Evolutionary conservation across 768 basidiomycete genomes (phyloP).

Genomic region (Podaxis sp.): DNA sequence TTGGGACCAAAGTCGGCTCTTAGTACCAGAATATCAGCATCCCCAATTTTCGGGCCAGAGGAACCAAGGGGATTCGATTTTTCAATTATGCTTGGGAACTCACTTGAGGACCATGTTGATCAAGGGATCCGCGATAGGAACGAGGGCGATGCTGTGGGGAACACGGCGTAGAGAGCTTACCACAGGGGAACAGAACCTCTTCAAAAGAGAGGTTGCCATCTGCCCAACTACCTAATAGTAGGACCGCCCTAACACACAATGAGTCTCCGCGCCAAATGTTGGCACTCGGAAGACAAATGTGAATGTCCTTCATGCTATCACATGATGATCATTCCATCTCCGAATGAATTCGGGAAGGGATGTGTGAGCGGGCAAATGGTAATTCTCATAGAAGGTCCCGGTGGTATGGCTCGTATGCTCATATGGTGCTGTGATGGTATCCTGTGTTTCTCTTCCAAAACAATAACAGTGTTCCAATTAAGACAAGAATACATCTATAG

Average conservation of each 20-base stretch:
- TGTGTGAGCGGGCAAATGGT: neutral
- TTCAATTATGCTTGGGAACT: conserved; percentile 4
- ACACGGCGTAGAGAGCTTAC: neutral
- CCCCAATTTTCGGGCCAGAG: neutral
- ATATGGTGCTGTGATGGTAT: neutral
- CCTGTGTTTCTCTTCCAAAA: neutral
- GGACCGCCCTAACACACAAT: neutral
- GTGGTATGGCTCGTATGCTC: too few species aligned
- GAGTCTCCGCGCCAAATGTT: conserved; percentile 14
- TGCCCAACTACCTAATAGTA: neutral
- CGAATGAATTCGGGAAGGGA: neutral
- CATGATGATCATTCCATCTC: conserved; percentile 10
- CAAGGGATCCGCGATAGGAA: neutral
- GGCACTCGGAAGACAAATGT: conserved; percentile 1
- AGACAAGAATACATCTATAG: neutral
- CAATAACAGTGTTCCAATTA: neutral
- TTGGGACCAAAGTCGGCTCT: conserved; percentile 45
- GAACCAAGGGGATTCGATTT: neutral
- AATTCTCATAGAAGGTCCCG: too few species aligned
- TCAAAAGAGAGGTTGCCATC: neutral
- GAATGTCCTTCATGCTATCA: neutral
- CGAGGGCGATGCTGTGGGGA: neutral
- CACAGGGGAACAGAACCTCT: neutral
- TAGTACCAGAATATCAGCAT: neutral
- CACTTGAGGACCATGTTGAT: conserved; percentile 8